phyloP scores from a whole-genome alignment of 441 rosid species.

The Lepidium campestre region DNA sequence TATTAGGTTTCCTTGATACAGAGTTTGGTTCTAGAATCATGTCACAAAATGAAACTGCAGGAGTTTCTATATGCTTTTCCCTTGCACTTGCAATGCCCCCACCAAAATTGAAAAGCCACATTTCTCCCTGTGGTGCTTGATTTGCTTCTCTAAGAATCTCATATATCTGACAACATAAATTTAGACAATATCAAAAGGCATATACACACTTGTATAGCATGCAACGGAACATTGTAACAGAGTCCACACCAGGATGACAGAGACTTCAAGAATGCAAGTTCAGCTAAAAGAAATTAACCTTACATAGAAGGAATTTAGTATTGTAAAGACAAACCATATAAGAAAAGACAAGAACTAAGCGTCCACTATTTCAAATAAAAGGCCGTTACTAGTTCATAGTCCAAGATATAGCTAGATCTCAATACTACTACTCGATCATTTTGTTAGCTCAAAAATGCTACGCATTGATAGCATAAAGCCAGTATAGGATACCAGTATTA shows the following conservation, averaged over 20 bases:
- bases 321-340: neutral
- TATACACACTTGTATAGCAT: neutral
- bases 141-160: slow-evolving; percentile 64
- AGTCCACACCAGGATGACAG: neutral
- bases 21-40: slow-evolving; percentile 22
- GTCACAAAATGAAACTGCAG: slow-evolving; percentile 18
- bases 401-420: neutral
- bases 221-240: neutral
- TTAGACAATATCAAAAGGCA: neutral
- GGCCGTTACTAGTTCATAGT: neutral
- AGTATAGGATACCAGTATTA: neutral
- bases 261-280: neutral
- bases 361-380: neutral
- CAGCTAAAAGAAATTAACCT: neutral
- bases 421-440: neutral
- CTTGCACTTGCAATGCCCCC: slow-evolving; percentile 33
- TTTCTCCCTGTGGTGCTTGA: slow-evolving; percentile 38
- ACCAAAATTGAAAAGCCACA: slow-evolving; percentile 50
- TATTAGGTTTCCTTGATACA: slow-evolving; percentile 29
- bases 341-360: neutral
- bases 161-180: slow-evolving; percentile 39
- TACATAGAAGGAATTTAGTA: neutral
- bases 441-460: neutral
- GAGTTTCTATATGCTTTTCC: slow-evolving; percentile 32
- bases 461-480: neutral